Conservation (phyloP, 164 flowering plant species). For the Dillenia suffruticosa region DNA sequence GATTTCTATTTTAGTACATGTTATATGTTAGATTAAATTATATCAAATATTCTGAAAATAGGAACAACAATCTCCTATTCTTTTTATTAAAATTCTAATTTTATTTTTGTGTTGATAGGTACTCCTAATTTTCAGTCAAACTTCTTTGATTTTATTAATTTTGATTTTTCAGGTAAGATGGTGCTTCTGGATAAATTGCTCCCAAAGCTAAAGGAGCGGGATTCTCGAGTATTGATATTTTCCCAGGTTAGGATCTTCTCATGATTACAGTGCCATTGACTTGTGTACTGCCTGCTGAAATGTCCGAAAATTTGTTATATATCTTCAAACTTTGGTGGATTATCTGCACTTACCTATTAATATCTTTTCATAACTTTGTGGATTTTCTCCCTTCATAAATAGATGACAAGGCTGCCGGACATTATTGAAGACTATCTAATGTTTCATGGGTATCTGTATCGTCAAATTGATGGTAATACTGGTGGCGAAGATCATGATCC, state of each 20-base stretch:
- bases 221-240: slow-evolving; percentile 93
- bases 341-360: not conserved
- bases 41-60: too few species aligned
- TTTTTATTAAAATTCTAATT: too few species aligned
- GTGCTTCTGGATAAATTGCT: slow-evolving; percentile 97
- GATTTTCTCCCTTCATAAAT: slow-evolving; percentile 2
- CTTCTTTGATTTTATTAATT: too few species aligned
- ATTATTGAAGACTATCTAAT: slow-evolving; percentile 92
- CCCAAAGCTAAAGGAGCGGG: slow-evolving; percentile 94
- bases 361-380: not conserved
- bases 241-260: slow-evolving; percentile 61
- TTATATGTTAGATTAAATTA: too few species aligned
- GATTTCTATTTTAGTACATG: too few species aligned
- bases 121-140: too few species aligned
- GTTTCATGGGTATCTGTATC: slow-evolving; percentile 79
- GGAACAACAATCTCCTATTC: too few species aligned
- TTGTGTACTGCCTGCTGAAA: not conserved
- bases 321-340: not conserved
- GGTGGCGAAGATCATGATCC: slow-evolving; percentile 99
- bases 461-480: slow-evolving; percentile 98
- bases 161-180: slow-evolving; percentile 86
- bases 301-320: not conserved
- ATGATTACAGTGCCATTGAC: not conserved
- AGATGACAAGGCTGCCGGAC: slow-evolving; percentile 99
- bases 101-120: too few species aligned